phyloP scores from a whole-genome alignment of 495 filamentous ascomycete species.

The Alectoria sarmentosa region DNA sequence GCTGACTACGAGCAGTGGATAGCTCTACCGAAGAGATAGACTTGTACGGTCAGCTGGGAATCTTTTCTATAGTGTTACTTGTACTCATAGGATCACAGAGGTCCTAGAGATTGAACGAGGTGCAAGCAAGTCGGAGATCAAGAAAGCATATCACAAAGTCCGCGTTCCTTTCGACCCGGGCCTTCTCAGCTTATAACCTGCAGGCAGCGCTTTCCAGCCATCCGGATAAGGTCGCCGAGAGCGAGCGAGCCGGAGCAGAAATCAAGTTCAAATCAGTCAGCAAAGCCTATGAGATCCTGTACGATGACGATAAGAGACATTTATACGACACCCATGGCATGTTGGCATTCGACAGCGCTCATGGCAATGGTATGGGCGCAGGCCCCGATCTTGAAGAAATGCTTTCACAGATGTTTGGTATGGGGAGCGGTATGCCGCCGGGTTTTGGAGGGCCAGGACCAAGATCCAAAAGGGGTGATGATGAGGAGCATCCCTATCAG shows the following conservation, averaged over 20 bases:
- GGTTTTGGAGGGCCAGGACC: slow-evolving; percentile 43
- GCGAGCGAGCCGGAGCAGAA: slow-evolving; percentile 75
- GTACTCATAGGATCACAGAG: slow-evolving; percentile 42
- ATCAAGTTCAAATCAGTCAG: slow-evolving; percentile 84
- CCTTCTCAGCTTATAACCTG: slow-evolving; percentile 4
- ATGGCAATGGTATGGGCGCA: slow-evolving; percentile 57
- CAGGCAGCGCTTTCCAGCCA: slow-evolving; percentile 84
- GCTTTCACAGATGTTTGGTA: slow-evolving; percentile 87
- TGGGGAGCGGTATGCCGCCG: slow-evolving; percentile 41
- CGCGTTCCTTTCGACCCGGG: slow-evolving; percentile 14
- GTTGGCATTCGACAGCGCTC: slow-evolving; percentile 75
- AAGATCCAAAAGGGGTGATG: slow-evolving; percentile 62
- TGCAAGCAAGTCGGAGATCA: slow-evolving; percentile 78
- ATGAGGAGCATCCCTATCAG: slow-evolving; percentile 86
- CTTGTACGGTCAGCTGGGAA: slow-evolving; percentile 54
- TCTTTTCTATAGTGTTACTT: neutral
- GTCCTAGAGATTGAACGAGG: slow-evolving; percentile 64
- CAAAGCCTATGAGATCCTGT: slow-evolving; percentile 95
- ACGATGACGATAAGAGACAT: slow-evolving; percentile 87
- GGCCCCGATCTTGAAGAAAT: slow-evolving; percentile 86
- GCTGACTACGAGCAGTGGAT: slow-evolving; percentile 29
- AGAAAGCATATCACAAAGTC: slow-evolving; percentile 97
- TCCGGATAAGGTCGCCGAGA: slow-evolving; percentile 91
- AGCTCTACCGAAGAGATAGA: slow-evolving; percentile 46
- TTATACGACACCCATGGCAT: slow-evolving; percentile 93